Evolutionary conservation across 2,329 filamentous ascomycete genomes (phyloP).

Genomic region (Hypoxylon sp.): DNA sequence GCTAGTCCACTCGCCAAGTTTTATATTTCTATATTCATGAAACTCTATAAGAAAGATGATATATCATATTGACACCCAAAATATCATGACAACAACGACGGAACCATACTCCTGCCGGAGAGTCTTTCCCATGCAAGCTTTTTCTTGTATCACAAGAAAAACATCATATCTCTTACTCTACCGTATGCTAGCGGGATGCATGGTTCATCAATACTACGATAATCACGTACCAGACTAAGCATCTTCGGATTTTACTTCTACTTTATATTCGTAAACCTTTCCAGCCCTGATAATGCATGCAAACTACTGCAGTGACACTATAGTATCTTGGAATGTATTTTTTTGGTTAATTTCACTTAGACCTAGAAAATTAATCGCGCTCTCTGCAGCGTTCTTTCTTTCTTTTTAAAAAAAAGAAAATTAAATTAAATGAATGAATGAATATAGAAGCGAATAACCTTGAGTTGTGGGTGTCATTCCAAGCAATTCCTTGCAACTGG

Average conservation of each 20-base stretch:
- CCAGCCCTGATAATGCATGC: not conserved
- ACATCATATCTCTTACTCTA: not conserved
- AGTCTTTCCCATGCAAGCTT: not conserved
- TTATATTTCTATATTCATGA: slow-evolving; percentile 7
- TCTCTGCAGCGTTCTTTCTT: too few relatives aligned
- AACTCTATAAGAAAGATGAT: not conserved
- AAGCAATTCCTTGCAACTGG: not conserved
- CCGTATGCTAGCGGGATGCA: not conserved
- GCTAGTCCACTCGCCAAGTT: not conserved
- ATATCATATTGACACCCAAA: not conserved
- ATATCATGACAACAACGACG: not conserved
- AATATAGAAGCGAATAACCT: not conserved
- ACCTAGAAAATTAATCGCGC: not conserved
- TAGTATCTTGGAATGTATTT: not conserved
- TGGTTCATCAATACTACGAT: not conserved
- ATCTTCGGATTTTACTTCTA: not conserved
- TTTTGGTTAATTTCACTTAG: not conserved
- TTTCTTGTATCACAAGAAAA: not conserved
- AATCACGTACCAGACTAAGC: not conserved
- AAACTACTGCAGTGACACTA: not conserved
- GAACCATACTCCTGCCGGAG: not conserved
- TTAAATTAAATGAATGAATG: too few relatives aligned
- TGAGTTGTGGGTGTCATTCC: not conserved
- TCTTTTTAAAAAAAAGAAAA: too few relatives aligned
- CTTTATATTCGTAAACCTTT: not conserved